These are phyloP conservation scores for Candida peoriensis DNA, from an alignment of 805 yeast genomes.

Conservation along the genomic window DNA sequence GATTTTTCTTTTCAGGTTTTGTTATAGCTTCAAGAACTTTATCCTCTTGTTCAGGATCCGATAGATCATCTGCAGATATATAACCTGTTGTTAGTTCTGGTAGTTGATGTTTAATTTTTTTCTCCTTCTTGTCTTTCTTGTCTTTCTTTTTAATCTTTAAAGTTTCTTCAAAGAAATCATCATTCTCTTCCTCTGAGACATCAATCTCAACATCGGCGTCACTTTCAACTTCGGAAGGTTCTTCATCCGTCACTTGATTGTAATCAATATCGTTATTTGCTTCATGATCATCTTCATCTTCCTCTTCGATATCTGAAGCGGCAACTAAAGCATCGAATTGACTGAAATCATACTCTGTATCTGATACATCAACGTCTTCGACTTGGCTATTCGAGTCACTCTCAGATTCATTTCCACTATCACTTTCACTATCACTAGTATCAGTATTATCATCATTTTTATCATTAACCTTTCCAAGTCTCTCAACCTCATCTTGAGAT, in stretches of 20 bases:
- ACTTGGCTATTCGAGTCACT: conserved; percentile 20
- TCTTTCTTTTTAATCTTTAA: conserved; percentile 22
- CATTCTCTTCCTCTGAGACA: conserved; percentile 25
- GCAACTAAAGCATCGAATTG: conserved; percentile 35
- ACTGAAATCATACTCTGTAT: conserved; percentile 23
- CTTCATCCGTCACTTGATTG: conserved; percentile 63
- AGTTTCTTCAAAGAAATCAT: conserved; percentile 36
- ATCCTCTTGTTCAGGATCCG: conserved; percentile 54
- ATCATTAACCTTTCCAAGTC: conserved; percentile 16
- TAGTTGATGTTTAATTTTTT: conserved; percentile 39
- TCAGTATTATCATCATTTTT: conserved; percentile 17
- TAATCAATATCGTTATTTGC: conserved; percentile 31
- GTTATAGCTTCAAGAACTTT: conserved; percentile 48
- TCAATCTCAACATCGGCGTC: conserved; percentile 15
- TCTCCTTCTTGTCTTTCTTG: conserved; percentile 18
- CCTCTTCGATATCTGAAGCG: conserved; percentile 34
- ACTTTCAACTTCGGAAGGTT: conserved; percentile 36
- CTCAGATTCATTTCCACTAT: conserved; percentile 15
- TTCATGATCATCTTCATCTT: conserved; percentile 28
- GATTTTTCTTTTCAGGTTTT: conserved; percentile 61
- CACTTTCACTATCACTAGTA: conserved; percentile 23
- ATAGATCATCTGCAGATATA: conserved; percentile 72
- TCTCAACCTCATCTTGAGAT: conserved; percentile 19
- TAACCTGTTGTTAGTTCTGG: conserved; percentile 80
- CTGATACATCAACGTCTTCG: conserved; percentile 21